phyloP scores from a whole-genome alignment of 257 asterid genomes.

The Thymus quinquecostatus region DNA sequence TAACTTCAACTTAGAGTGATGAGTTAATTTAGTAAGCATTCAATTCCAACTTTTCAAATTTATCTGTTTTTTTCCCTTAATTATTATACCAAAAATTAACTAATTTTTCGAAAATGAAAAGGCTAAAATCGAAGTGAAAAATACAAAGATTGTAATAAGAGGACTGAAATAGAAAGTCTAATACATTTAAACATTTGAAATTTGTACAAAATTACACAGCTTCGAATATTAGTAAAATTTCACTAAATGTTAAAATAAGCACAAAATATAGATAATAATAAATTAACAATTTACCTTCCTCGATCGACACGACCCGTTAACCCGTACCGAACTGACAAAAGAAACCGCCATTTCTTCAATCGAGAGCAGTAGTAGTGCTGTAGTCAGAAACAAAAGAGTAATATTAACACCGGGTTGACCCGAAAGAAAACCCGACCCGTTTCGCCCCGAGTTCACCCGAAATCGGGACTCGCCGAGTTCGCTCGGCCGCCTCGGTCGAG shows the following conservation, averaged over 20 bases:
- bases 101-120: not conserved
- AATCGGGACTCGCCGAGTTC: slow-evolving; percentile 26
- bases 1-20: not conserved
- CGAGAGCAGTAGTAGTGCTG: not conserved
- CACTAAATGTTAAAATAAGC: not conserved
- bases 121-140: too few relatives aligned
- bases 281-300: slow-evolving; percentile 16
- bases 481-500: slow-evolving; percentile 51
- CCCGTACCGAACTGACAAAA: slow-evolving; percentile 19
- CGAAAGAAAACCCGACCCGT: slow-evolving; percentile 26
- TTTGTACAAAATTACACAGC: slow-evolving; percentile 33
- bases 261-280: slow-evolving; percentile 30
- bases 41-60: not conserved
- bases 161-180: not conserved
- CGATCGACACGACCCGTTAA: not conserved
- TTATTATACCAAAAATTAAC: not conserved
- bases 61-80: not conserved
- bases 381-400: not conserved
- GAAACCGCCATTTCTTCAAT: not conserved
- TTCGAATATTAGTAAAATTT: not conserved
- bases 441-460: not conserved
- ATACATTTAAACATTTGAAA: not conserved
- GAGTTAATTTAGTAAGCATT: not conserved
- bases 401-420: slow-evolving; percentile 15
- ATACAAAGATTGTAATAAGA: too few relatives aligned